A percentile compares a stretch with the other conserved stretches of the same genome.
phyloP scores from a whole-genome alignment of 139 green algal species.

The Ulvella scutata region DNA sequence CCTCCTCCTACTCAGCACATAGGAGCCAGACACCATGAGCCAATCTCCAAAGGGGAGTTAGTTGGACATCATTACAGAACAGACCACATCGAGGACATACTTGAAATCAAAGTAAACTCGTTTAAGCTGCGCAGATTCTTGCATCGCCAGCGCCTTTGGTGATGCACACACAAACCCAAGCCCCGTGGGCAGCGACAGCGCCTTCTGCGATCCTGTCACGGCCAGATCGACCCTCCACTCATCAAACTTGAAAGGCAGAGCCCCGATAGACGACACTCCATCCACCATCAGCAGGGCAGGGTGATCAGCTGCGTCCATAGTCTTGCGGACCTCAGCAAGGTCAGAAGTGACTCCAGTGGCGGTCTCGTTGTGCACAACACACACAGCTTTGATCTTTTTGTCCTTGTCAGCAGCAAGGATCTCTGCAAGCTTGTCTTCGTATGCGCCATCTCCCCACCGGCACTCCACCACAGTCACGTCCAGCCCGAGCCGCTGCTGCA shows the following conservation, averaged over 20 bases:
- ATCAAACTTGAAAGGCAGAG: slow-evolving; percentile 83
- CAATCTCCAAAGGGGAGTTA: no score
- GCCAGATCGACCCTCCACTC: slow-evolving; percentile 92
- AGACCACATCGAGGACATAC: not conserved
- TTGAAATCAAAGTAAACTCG: slow-evolving; percentile 81
- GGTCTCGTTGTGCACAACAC: slow-evolving; percentile 95
- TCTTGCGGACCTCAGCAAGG: slow-evolving; percentile 40
- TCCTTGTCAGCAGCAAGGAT: slow-evolving; percentile 63
- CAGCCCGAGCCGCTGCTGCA: slow-evolving; percentile 91
- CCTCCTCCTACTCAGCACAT: slow-evolving; percentile 45
- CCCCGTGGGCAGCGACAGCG: slow-evolving; percentile 87
- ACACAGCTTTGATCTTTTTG: slow-evolving; percentile 87
- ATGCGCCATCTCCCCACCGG: slow-evolving; percentile 76
- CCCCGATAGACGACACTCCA: slow-evolving; percentile 87
- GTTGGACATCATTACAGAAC: no score
- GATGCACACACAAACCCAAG: slow-evolving; percentile 69
- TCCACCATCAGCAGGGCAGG: slow-evolving; percentile 83
- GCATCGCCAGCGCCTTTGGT: slow-evolving; percentile 59
- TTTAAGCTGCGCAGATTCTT: slow-evolving; percentile 50
- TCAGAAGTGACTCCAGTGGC: slow-evolving; percentile 82
- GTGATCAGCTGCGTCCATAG: slow-evolving; percentile 59
- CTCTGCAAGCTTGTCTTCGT: slow-evolving; percentile 51
- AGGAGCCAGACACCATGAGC: no score
- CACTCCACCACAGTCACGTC: slow-evolving; percentile 79
- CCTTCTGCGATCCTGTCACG: slow-evolving; percentile 93